Evolutionary conservation across 2,329 filamentous ascomycete genomes (phyloP), one percentile per base, ranked within the genome.

Genomic region (Trichophyton rubrum): DNA sequence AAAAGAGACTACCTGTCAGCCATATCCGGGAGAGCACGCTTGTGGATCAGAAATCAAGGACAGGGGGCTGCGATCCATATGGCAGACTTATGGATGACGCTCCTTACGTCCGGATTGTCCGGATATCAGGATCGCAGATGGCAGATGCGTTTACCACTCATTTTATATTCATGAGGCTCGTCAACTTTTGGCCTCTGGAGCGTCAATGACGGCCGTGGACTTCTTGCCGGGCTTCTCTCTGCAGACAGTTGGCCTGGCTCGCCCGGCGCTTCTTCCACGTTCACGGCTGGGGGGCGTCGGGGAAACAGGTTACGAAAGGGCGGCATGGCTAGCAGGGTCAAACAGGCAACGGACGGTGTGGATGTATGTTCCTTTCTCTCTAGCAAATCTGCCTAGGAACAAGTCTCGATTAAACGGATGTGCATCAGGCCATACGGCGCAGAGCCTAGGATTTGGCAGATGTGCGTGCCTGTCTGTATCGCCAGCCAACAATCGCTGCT

Each of bases 151-250:
- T 69, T 82, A 89, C 87, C 87, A 74, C 86, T 89, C 82, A 90
- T 82, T 75, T 90, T 88, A 76, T 89, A 90, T 72, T 89, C 87
- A 65, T 83, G 84, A 40, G 80, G 85, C 66, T 88, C 85, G 66
- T 87, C 85, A 70, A 83, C 82, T 68, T 75, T 80, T 67, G 78
- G 79, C 69, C 81, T 84, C 66, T 80, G 80, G 60, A 86, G 80
- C 68, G 82, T 86, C 69, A 87, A 67, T 35, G 73, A 71, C 59
- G 66, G 67, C 45, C 78, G 76, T 24, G 63, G 79, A 72, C 60
- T 74, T 65, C 77, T 77, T 22, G 77, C 72, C 27, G 71, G 68
- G 67, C 80, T 83, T 68, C 80, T 83, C 68, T 86, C 85, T 67
- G 85, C 81, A 64, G 73, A 73, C 64, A 71, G 2, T 58, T 74